Base-by-base conservation (phyloP, 148 eudicot genomes). In the Vaccinium vitisidaea region DNA sequence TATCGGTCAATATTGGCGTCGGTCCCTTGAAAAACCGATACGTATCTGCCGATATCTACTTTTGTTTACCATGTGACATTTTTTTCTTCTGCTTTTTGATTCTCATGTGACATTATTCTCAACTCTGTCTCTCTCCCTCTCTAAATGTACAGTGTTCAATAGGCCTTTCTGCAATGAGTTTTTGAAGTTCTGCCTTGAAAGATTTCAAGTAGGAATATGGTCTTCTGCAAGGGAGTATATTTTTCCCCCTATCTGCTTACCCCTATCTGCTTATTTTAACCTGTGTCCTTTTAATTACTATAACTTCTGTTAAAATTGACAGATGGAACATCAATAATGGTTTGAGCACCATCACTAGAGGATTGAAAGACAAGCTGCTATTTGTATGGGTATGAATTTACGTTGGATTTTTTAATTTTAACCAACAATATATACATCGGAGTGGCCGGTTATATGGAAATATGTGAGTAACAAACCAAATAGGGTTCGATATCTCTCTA, bases 371-470 rank as follows among this genome's bases (percentile, higher is more conserved):
- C 80, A 89, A 83, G 78, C 6, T 89, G 56, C 5, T 85, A 0
- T 87, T 87, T 82, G 83, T 78, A 5, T 89, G 89, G 91, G 91
- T 89, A 73, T 79, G 87, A 58, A 69, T 69, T 30, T 55, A 23
- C 18, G 36, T 56, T 16, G n/a, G n/a, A 56, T 49, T 49, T 1
- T 32, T 1, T 32, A 32, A 32, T 32, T 32, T 32, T 2, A 32
- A 32, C 36, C 36, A 32, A 32, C 36, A 32, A 32, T 32, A 32
- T 32, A 32, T 32, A 32, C 36, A 32, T 32, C 36, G 2, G 36
- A 32, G 36, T 32, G 36, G 36, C 3, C 36, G 46, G 46, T 43
- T 4, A 43, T 43, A 43, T 0, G 46, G 46, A 43, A 43, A 43
- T 0, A 4, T 0, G 0, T 4, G 46, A 43, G 46, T 4, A 43